Evolutionary conservation across 1,284 basidiomycete species (phyloP), one percentile per base, ranked within the genome.

Genomic region (Somion occarium): DNA sequence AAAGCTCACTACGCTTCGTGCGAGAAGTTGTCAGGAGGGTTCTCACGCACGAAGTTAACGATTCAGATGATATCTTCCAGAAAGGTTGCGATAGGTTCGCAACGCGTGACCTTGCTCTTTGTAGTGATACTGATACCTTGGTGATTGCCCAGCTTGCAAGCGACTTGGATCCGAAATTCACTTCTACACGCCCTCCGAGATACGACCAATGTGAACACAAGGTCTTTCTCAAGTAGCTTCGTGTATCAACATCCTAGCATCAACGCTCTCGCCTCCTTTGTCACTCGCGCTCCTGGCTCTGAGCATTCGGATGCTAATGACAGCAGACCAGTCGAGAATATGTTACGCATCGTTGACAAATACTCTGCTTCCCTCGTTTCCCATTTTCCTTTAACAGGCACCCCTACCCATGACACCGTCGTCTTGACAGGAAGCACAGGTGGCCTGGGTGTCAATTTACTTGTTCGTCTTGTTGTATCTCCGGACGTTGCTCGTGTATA

Each of bases 81-180:
- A 57, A 63, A 24, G 73, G 73, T 4, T 70, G 70, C 49, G 73
- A 76, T 54, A 74, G 73, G 72, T 69, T 5, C 5, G 42, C 24
- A 22, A 19, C 13, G 22, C 23, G 19, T 23, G 9, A 19, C 23
- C 42, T 3, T 22, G 42, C 4, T 24, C 9, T 24, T 23, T 13
- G 15, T 34, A 7, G 13, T 23, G 42, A 9, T 43, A 23, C 22
- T 23, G 18, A 22, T 13, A 43, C 42, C 11, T 43, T 5, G 38
- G 20, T 15, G 5, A 15, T 5, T 5, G n/a, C 4, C 11, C 23
- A 66, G 65, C 54, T 52, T 69, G 19, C 61, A 63, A 50, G 63
- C 66, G 9, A 67, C 64, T 0, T 68, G 60, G 59, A 67, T 70
- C 26, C 60, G 69, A 5, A 69, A 69, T 51, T 55, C 63, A 0